Base-by-base conservation (phyloP, 257 asterid species). In the Jasminum sambac region DNA sequence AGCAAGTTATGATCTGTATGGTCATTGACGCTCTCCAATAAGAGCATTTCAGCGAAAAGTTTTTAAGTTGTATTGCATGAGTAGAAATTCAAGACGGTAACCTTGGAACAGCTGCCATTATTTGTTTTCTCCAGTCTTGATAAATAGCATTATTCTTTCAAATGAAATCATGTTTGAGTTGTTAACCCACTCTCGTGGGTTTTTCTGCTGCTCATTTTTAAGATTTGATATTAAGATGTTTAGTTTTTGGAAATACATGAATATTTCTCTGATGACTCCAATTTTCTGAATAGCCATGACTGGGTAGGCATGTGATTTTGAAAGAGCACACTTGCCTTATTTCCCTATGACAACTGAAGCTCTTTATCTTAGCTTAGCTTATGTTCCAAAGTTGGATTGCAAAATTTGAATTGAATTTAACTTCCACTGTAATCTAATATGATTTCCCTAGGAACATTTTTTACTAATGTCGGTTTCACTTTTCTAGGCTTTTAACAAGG, bases 401-500 rank as follows among this genome's bases (percentile, higher is more conserved):
- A 26, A 66, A 14, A 25, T 21, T 8, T 44, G 34, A 48, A 5
- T 62, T 71, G 7, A 21, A 19, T 72, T 52, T n/a, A 13, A 64
- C 30, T 55, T 43, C 39, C 36, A 61, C 61, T 34, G 59, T 17
- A 59, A 63, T n/a, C 62, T 61, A 19, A 19, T 74, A 39, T 43
- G 19, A 36, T 65, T 62, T 66, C 21, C 24, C 9, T 23, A 48
- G 10, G 6, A 43, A 37, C 40, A 46, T 77, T 46, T 50, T 52
- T 64, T 76, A 37, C 55, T 30, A 30, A 37, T 37, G 50, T 17
- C 7, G 62, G 17, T 79, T 55, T 60, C 46, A 30, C 48, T 81
- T 66, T 73, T 52, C 75, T 71, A 95, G 99, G 81, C 84, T 64
- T 95, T 89, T 63, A 89, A 83, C 79, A 90, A 90, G 43, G 96